Conservation (phyloP, 805 yeast genomes). For the Lachancea nothofagi region DNA sequence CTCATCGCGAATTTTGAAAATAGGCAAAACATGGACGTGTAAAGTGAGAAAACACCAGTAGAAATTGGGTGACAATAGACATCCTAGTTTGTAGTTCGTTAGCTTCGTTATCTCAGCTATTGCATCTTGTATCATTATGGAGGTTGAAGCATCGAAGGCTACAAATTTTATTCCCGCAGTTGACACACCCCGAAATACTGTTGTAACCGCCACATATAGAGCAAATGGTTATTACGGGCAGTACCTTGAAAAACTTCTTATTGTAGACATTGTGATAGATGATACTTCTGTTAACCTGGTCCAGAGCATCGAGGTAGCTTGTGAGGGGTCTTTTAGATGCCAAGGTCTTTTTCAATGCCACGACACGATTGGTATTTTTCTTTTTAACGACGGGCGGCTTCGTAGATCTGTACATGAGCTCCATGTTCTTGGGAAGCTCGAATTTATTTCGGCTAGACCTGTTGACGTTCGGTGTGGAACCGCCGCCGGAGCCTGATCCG, state of each 20-base stretch:
- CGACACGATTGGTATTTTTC: slow-evolving; percentile 30
- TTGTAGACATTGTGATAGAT: slow-evolving; percentile 30
- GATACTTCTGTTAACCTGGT: slow-evolving; percentile 27
- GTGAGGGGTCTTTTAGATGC: slow-evolving; percentile 28
- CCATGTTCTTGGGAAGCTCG: slow-evolving; percentile 28
- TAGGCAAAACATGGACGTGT: too few species aligned
- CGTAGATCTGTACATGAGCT: slow-evolving; percentile 31
- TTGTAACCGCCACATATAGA: slow-evolving; percentile 33
- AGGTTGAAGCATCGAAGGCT: slow-evolving; percentile 29
- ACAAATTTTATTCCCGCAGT: slow-evolving; percentile 31
- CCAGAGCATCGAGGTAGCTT: slow-evolving; percentile 31
- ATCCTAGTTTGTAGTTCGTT: neutral
- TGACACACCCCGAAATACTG: slow-evolving; percentile 31
- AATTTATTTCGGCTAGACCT: slow-evolving; percentile 24
- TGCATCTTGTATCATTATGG: slow-evolving; percentile 34
- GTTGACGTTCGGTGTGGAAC: slow-evolving; percentile 15
- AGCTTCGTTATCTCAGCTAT: slow-evolving; percentile 6
- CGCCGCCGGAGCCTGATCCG: slow-evolving; percentile 12
- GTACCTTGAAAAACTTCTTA: slow-evolving; percentile 31
- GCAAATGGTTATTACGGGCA: slow-evolving; percentile 31
- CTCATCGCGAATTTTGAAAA: too few species aligned
- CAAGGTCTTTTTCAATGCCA: slow-evolving; percentile 29
- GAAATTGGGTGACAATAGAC: too few species aligned
- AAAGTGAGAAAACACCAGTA: too few species aligned
- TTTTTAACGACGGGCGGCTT: slow-evolving; percentile 29